phyloP scores from a whole-genome alignment of 2,329 filamentous ascomycete species.

The Coniochaeta sp. region DNA sequence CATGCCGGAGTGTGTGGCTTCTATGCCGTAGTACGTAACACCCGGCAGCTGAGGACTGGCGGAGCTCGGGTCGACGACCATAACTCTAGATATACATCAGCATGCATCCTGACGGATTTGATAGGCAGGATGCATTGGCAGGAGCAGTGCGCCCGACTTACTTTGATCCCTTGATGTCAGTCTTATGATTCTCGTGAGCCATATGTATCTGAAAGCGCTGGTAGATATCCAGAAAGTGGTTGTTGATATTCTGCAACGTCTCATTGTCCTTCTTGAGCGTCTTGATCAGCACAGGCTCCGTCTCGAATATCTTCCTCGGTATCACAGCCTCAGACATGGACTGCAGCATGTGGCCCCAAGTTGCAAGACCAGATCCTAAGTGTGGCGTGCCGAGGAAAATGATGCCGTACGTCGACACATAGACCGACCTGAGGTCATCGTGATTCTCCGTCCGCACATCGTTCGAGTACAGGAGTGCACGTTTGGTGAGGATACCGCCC shows the following conservation, averaged over 20 bases:
- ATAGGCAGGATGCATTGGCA: not conserved
- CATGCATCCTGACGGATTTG: not conserved
- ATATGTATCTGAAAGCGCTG: conserved; percentile 66
- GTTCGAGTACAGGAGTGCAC: conserved; percentile 59
- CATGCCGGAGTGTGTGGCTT: conserved; percentile 64
- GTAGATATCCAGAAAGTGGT: conserved; percentile 63
- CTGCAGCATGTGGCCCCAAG: conserved; percentile 61
- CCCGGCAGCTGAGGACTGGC: conserved; percentile 63
- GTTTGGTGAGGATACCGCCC: conserved; percentile 65
- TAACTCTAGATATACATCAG: conserved; percentile 24
- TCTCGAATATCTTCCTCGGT: conserved; percentile 59
- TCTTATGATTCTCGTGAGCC: conserved; percentile 68
- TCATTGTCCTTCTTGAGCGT: conserved; percentile 69
- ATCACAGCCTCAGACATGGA: conserved; percentile 58
- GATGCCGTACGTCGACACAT: conserved; percentile 67
- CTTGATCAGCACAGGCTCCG: conserved; percentile 59
- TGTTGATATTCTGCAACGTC: conserved; percentile 66
- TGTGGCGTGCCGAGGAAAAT: conserved; percentile 74
- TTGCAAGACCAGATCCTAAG: conserved; percentile 58
- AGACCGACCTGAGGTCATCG: conserved; percentile 60
- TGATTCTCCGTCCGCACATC: conserved; percentile 51
- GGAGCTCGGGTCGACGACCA: conserved; percentile 64
- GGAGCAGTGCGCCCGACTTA: no score
- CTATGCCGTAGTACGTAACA: conserved; percentile 67
- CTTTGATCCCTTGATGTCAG: conserved; percentile 57